Percentiles rank a stretch among this genome's conserved stretches.
Evolutionary conservation across 257 asterid genomes (phyloP).

Genomic region (Petunia secreta): DNA sequence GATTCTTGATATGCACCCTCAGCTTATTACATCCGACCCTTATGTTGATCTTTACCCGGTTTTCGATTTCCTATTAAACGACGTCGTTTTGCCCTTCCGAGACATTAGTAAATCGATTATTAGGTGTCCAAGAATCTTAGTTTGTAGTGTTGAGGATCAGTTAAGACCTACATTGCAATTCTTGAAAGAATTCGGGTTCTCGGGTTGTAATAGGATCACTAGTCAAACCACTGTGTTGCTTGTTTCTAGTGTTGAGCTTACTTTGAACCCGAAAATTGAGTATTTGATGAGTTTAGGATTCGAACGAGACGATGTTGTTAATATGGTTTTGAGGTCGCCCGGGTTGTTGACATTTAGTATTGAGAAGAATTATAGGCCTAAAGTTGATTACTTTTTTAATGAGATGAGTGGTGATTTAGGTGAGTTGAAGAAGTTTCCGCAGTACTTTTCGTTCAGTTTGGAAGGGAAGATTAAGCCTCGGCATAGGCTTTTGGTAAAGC

Average conservation of each 20-base stretch:
- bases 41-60: conserved; percentile 62
- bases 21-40: conserved; percentile 76
- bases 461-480: conserved; percentile 79
- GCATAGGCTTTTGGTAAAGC: conserved; percentile 59
- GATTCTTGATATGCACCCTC: conserved; percentile 81
- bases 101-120: conserved; percentile 55
- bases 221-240: conserved; percentile 69
- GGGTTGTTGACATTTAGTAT: conserved; percentile 83
- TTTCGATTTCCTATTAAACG: conserved; percentile 63
- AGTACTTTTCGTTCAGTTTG: conserved; percentile 79
- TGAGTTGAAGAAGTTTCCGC: conserved; percentile 85
- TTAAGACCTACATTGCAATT: conserved; percentile 65
- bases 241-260: conserved; percentile 74
- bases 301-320: conserved; percentile 53
- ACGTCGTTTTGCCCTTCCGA: conserved; percentile 55
- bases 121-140: conserved; percentile 77
- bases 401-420: conserved; percentile 73
- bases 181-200: conserved; percentile 63
- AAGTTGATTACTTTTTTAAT: conserved; percentile 61
- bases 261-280: conserved; percentile 67
- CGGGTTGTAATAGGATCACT: conserved; percentile 52
- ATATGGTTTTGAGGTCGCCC: conserved; percentile 85
- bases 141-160: conserved; percentile 54
- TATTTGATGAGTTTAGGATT: conserved; percentile 65
- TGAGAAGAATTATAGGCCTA: conserved; percentile 77